Conservation (phyloP, 2,329 filamentous ascomycete genomes). For the Mycosphaerella sp. region DNA sequence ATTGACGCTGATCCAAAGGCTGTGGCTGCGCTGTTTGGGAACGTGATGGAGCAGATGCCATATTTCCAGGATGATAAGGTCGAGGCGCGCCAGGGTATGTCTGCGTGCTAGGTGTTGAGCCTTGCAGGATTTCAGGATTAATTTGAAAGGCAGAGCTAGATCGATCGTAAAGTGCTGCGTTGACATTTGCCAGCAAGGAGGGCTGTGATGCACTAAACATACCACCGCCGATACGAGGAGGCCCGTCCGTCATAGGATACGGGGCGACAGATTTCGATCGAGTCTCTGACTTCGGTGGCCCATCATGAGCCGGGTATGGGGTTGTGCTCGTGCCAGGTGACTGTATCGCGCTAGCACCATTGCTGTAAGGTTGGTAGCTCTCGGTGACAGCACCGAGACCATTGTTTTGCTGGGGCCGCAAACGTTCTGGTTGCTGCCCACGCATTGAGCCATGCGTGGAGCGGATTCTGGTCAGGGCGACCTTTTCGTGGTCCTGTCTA, state of each 20-base stretch:
- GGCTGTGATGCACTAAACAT: conserved; percentile 34
- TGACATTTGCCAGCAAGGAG: conserved; percentile 35
- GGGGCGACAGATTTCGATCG: conserved; percentile 54
- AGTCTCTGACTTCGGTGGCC: conserved; percentile 36
- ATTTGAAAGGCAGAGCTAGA: conserved; percentile 48
- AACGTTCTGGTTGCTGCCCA: conserved; percentile 42
- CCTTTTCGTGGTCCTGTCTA: conserved; percentile 85
- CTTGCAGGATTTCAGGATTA: conserved; percentile 39
- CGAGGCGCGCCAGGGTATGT: conserved; percentile 8
- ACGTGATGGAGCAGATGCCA: conserved; percentile 13
- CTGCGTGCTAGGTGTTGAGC: conserved; percentile 21
- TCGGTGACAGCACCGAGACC: conserved; percentile 19
- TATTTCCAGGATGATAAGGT: conserved; percentile 16
- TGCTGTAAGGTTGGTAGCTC: conserved; percentile 12
- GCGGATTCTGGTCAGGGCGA: conserved; percentile 79
- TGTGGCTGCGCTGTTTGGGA: conserved; percentile 20
- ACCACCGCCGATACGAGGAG: conserved; percentile 32
- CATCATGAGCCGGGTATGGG: conserved; percentile 30
- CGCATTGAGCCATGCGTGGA: conserved; percentile 49
- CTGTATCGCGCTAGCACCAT: conserved; percentile 13
- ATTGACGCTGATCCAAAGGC: conserved; percentile 20
- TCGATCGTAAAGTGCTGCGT: conserved; percentile 47
- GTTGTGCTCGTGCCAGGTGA: conserved; percentile 24
- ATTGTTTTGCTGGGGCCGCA: conserved; percentile 35
- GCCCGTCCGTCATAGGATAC: conserved; percentile 63